A percentile compares a stretch with the other conserved stretches of the same genome.
phyloP scores from a whole-genome alignment of 352 stramenopile genomes.

The Pelagophyceae sp. region DNA sequence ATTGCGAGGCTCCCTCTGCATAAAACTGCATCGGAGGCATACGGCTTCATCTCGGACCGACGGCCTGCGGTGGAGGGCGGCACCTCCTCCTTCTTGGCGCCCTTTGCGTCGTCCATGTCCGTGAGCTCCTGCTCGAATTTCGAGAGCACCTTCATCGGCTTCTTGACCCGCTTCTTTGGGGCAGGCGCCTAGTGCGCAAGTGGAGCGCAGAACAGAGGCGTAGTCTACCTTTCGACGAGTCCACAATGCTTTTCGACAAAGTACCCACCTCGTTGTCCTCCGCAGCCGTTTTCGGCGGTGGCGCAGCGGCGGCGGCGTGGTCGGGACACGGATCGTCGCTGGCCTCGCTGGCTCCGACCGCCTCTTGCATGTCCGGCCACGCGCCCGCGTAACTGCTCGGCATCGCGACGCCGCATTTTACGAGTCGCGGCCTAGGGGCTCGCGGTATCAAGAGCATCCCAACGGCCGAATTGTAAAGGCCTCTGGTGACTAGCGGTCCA shows the following conservation, averaged over 20 bases:
- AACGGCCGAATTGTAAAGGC: background rate
- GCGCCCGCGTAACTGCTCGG: background rate
- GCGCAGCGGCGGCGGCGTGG: background rate
- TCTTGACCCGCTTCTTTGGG: background rate
- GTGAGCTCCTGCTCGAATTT: background rate
- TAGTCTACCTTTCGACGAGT: background rate
- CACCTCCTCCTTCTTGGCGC: background rate
- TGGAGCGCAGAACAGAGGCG: background rate
- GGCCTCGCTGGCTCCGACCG: background rate
- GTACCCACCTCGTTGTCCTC: too few species aligned
- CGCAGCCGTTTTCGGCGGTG: background rate
- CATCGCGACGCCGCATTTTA: background rate
- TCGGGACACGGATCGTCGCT: background rate
- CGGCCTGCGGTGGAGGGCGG: too few species aligned
- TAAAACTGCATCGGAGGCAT: background rate
- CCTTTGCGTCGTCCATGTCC: background rate
- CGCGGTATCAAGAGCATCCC: background rate
- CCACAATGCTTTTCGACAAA: too few species aligned
- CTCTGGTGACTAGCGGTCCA: too few species aligned
- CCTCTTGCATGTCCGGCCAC: background rate
- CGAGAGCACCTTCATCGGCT: background rate
- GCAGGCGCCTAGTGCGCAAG: background rate
- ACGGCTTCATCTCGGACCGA: background rate
- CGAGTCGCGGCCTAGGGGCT: background rate
- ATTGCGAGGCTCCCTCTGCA: background rate